Evolutionary conservation across 148 eudicot species (phyloP), one percentile per base, ranked within the genome.

Genomic region (Talinum fruticosum): DNA sequence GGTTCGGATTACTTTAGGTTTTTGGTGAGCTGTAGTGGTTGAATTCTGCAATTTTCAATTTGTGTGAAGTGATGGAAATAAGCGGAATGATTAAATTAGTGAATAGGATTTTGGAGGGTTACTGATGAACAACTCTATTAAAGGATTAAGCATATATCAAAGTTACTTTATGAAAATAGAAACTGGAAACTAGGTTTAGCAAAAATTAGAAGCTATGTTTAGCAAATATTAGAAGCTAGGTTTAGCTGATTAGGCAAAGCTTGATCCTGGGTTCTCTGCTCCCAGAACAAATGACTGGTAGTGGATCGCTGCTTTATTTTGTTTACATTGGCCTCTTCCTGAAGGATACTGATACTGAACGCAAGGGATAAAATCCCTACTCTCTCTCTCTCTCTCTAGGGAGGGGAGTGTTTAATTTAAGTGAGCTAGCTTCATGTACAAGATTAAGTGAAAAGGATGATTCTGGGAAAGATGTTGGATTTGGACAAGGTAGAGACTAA

Each of bases 241-340:
- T 23, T 69, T 34, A 69, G 49, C 49, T 69, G 72, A 69, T 69
- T 69, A 36, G 49, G 12, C 28, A 38, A 69, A 38, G 47, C 19
- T 69, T 38, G 30, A 36, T 69, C 28, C 45, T 24, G 30, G 49
- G 49, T 36, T n/a, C 29, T 23, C 18, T 3, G 49, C 49, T 69
- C n/a, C 24, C 49, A 36, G 71, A 69, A 69, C 72, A 21, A 15
- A 13, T 66, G 6, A 19, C 38, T 66, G 37, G 19, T 18, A 30
- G 32, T 10, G 36, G 1, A 66, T 33, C 16, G 32, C 14, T 30
- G 35, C 34, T 41, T 65, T 29, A 10, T 32, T 66, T 66, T 66
- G n/a, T n/a, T 69, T 69, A 13, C 24, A n/a, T 6, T 33, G 15
- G 23, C 12, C 19, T 32, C 19, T 18, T 15, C 23, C 10, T 51